Evolutionary conservation across 1,284 basidiomycete species (phyloP), one percentile per base, ranked within the genome.

Genomic region (Leccinum fallax): DNA sequence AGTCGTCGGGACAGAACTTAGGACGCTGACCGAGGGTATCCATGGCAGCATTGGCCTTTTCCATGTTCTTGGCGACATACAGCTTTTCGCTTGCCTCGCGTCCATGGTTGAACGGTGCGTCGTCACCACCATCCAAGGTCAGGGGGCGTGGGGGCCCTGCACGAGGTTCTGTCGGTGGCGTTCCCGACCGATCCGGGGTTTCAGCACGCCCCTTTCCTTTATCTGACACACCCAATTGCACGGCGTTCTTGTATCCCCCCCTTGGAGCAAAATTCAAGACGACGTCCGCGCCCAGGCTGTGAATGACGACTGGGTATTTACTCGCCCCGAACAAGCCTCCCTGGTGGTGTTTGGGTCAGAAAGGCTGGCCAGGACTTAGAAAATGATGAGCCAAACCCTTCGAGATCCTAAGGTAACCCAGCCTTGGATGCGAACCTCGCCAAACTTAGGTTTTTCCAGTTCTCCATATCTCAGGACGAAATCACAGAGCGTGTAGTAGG

Each of bases 211-310:
- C 67, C 49, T 71, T 64, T 49, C 52, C 60, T 34, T 66, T 65
- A 55, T 66, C 62, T 11, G 5, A 21, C n/a, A 24, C n/a, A 16
- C 24, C 48, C 26, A 53, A 38, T 15, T 57, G 43, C 26, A 13
- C 10, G 3, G 21, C 16, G 7, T 52, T 43, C 36, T 55, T 28
- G 40, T 76, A 76, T 36, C 75, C 75, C 7, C 62, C 65, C 43
- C 62, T 67, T 8, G 72, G 72, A 36, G 57, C 63, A 10, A 74
- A n/a, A 6, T 67, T 69, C 16, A 74, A 21, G 30, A 62, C 46
- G 0, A 69, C 71, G 38, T 74, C 64, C 11, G 60, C 59, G 10
- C 72, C 72, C 7, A 74, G 58, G 49, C 71, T 76, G 48, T 71
- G 57, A 51, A 74, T 34, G 32, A 60, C 63, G 16, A 65, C 54